Base-by-base conservation (phyloP, 176 grass and related monocot species). In the Luzula sylvatica region DNA sequence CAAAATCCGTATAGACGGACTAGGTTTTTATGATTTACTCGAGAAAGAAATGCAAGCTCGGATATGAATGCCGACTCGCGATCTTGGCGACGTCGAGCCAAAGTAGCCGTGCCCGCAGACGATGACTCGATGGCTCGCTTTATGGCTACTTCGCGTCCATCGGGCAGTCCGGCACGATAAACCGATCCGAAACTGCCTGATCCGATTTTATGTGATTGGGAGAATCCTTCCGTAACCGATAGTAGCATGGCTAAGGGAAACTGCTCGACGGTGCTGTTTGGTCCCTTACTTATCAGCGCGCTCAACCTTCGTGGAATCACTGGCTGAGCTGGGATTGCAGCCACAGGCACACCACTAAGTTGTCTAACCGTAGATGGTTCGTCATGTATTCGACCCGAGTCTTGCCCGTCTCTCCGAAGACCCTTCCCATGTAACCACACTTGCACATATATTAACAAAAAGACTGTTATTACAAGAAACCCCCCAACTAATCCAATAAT, bases 11-110 rank as follows among this genome's bases (percentile, higher is more conserved):
- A 76, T 53, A 98, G 78, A 2, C 81, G 75, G 5, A 96, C 90
- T 8, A 96, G 72, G 68, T 96, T 96, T 86, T 82, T 85, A 71
- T 96, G 90, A 68, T 96, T 96, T 15, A 96, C 80, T 15, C 90
- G 76, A 4, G 90, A 89, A 14, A 96, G 74, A 5, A 96, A 71
- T 27, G 90, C 19, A 26, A 96, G 84, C 90, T 96, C 90, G 0
- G 90, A 76, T 3, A 89, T 22, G 57, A 83, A 83, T 7, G 79
- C 85, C 3, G 52, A 55, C 59, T 83, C 85, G 49, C 64, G 71
- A 45, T 79, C 47, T 0, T 58, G 42, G 14, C 44, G 76, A 1
- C 75, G 75, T 7, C 69, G 50, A 35, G 64, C 57, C 8, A 62
- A 8, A 2, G 29, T 40, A 8, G 55, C 54, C 0, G 55, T 46